Evolutionary conservation across 1,284 basidiomycete genomes (phyloP).

Genomic region (Flammula alnicola): DNA sequence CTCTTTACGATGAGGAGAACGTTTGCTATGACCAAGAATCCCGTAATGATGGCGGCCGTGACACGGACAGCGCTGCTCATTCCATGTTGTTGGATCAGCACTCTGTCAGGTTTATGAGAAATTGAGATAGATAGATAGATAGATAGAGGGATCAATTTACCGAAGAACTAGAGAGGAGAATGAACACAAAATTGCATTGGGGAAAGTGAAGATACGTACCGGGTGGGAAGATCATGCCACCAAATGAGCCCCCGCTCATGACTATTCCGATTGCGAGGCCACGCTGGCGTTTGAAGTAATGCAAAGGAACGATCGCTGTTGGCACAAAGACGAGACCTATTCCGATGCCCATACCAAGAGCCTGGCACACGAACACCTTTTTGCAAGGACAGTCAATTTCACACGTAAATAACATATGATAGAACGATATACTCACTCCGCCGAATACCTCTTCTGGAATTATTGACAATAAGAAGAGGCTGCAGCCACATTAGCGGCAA

Average conservation of each 20-base stretch:
- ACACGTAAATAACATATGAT: slow-evolving; percentile 41
- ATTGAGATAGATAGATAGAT: not conserved
- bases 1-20: slow-evolving; percentile 20
- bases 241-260: slow-evolving; percentile 33
- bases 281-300: slow-evolving; percentile 48
- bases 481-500: not conserved
- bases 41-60: slow-evolving; percentile 23
- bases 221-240: slow-evolving; percentile 27
- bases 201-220: slow-evolving; percentile 13
- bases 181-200: not conserved
- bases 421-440: slow-evolving; percentile 20
- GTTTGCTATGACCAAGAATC: slow-evolving; percentile 22
- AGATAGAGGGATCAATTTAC: slow-evolving; percentile 7
- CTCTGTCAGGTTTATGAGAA: slow-evolving; percentile 7
- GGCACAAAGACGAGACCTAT: slow-evolving; percentile 53
- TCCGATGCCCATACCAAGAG: slow-evolving; percentile 51
- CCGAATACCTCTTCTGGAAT: slow-evolving; percentile 24
- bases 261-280: slow-evolving; percentile 54
- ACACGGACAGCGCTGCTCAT: slow-evolving; percentile 26
- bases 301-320: slow-evolving; percentile 45
- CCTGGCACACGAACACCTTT: slow-evolving; percentile 48
- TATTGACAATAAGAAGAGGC: slow-evolving; percentile 24
- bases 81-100: slow-evolving; percentile 19
- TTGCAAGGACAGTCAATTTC: slow-evolving; percentile 38
- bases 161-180: slow-evolving; percentile 21